Evolutionary conservation across 2,329 filamentous ascomycete species (phyloP).

Genomic region (Ophiostoma sp.): DNA sequence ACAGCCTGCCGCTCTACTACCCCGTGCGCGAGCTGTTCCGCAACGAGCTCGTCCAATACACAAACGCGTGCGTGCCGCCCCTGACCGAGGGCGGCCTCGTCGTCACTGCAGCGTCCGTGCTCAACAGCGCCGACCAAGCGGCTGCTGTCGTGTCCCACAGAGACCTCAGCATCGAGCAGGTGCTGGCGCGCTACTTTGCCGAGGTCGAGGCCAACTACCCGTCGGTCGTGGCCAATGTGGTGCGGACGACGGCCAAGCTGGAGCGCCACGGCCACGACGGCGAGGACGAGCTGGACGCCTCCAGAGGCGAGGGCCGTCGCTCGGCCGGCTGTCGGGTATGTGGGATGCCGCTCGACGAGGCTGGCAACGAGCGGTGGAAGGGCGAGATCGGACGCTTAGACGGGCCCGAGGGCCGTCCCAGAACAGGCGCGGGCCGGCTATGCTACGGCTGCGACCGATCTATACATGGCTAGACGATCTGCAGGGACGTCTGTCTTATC

Average conservation of each 20-base stretch:
- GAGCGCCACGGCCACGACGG: constrained; percentile 36
- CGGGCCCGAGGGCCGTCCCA: constrained; percentile 29
- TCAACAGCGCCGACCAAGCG: constrained; percentile 9
- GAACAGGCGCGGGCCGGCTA: constrained; percentile 37
- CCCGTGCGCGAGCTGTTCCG: constrained; percentile 80
- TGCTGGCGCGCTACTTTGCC: constrained; percentile 84
- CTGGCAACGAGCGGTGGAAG: constrained; percentile 59
- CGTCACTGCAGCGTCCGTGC: constrained; percentile 30
- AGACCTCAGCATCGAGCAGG: constrained; percentile 81
- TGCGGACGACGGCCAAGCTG: constrained; percentile 82
- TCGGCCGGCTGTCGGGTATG: constrained; percentile 59
- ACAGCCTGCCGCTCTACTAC: constrained; percentile 55
- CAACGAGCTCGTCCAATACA: constrained; percentile 69
- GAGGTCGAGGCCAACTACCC: constrained; percentile 82
- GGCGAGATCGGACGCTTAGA: constrained; percentile 52
- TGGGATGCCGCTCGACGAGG: constrained; percentile 58
- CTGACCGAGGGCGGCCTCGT: constrained; percentile 33
- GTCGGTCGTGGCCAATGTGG: constrained; percentile 90
- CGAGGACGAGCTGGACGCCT: not conserved
- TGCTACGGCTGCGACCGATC: constrained; percentile 74
- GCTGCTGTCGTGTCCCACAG: constrained; percentile 56
- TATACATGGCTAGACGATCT: constrained; percentile 42
- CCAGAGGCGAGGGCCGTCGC: constrained; percentile 27
- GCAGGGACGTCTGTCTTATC: too few species aligned
- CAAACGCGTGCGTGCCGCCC: constrained; percentile 46